Evolutionary conservation across 2,329 filamentous ascomycete genomes (phyloP).

Genomic region (Camptophora hylomeconis): DNA sequence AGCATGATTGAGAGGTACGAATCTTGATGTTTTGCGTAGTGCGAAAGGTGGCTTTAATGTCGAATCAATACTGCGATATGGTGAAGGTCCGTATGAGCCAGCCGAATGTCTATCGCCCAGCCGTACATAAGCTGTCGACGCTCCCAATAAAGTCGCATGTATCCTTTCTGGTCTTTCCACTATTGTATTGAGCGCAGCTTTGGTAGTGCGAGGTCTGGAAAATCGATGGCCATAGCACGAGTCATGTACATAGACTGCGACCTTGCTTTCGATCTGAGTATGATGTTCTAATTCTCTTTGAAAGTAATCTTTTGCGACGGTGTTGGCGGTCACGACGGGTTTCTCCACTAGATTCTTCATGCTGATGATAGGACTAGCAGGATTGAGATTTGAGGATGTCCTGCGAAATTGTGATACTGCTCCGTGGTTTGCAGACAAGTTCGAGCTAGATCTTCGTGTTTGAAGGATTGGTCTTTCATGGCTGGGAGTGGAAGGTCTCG

Average conservation of each 20-base stretch:
- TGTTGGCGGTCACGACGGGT: slow-evolving; percentile 36
- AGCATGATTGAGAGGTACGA: slow-evolving; percentile 56
- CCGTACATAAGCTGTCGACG: slow-evolving; percentile 81
- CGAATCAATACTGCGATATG: slow-evolving; percentile 41
- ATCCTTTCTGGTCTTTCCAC: slow-evolving; percentile 90
- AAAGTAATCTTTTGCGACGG: slow-evolving; percentile 56
- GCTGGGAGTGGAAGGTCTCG: slow-evolving; percentile 14
- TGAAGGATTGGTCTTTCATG: slow-evolving; percentile 12
- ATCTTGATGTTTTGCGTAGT: slow-evolving; percentile 67
- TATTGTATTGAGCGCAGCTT: slow-evolving; percentile 60
- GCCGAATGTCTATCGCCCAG: slow-evolving; percentile 62
- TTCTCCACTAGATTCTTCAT: slow-evolving; percentile 23
- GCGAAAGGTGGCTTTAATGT: slow-evolving; percentile 60
- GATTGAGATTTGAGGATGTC: slow-evolving; percentile 25
- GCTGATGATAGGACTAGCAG: slow-evolving; percentile 29
- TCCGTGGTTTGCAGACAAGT: slow-evolving; percentile 32
- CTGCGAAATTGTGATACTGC: slow-evolving; percentile 24
- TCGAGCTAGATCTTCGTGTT: too few species aligned
- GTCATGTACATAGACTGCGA: slow-evolving; percentile 79
- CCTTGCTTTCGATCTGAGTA: slow-evolving; percentile 42
- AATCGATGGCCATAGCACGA: slow-evolving; percentile 90
- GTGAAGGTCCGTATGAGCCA: slow-evolving; percentile 54
- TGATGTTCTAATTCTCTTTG: slow-evolving; percentile 54
- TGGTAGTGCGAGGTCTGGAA: slow-evolving; percentile 66
- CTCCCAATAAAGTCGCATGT: slow-evolving; percentile 66